Conservation (phyloP, 129 eudicot genomes). For the Chrysanthemum makinoi region DNA sequence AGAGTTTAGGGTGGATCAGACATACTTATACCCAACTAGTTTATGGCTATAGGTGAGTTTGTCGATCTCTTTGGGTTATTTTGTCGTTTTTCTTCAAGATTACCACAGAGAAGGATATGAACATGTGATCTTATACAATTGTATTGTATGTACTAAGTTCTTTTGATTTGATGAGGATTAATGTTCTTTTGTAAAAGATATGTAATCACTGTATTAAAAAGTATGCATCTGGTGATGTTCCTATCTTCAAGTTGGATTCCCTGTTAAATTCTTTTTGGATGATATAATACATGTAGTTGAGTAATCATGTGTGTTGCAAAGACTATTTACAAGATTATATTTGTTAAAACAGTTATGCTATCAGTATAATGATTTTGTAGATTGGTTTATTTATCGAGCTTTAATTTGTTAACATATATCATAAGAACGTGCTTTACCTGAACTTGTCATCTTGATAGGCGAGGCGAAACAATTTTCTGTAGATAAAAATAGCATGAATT, state of each 20-base stretch:
- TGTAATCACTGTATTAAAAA: conserved; percentile 5
- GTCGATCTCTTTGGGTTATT: background rate
- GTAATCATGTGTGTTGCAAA: background rate
- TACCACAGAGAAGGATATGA: background rate
- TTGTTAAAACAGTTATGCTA: too few species aligned
- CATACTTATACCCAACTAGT: conserved; percentile 46
- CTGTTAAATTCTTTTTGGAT: background rate
- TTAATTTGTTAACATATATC: too few species aligned
- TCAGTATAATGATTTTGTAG: too few species aligned
- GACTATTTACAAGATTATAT: background rate
- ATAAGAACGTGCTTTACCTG: too few species aligned
- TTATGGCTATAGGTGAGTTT: conserved; percentile 47
- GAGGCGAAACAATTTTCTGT: too few species aligned
- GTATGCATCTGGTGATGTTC: background rate
- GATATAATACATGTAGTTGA: background rate
- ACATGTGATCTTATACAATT: background rate
- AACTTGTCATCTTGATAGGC: too few species aligned
- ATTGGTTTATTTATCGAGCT: too few species aligned
- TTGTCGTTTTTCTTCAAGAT: background rate
- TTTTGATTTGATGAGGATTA: conserved; percentile 6
- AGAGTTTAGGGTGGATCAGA: conserved; percentile 84
- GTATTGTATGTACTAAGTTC: background rate
- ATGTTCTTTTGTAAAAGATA: background rate
- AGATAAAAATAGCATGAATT: too few species aligned
- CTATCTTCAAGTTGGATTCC: background rate